Base-by-base conservation (phyloP, 2,329 filamentous ascomycete species). In the Penicillium sp. region DNA sequence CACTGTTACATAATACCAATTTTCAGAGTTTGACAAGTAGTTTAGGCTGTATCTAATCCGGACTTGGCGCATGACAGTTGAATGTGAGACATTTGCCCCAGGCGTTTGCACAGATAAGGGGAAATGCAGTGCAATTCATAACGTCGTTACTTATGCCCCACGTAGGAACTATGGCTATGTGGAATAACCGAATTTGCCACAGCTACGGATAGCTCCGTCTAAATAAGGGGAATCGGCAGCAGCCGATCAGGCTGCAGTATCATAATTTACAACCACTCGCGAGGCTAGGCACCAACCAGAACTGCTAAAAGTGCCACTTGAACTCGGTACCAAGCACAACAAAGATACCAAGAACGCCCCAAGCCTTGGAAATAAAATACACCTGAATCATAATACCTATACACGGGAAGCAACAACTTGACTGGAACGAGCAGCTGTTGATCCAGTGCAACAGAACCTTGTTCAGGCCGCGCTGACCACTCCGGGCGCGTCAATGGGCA, bases 1-100 rank as follows among this genome's bases (percentile, higher is more conserved):
- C 32, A 35, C 15, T 3, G n/a, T 35, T 8, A 18, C 8, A 3
- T 6, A 10, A 18, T 2, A 6, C 6, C 8, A 7, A 33, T 3
- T 35, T 8, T 15, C 32, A 35, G 15, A 13, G 37, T 39, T 25
- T n/a, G 23, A 3, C n/a, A 12, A n/a, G 37, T 6, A 2, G 10
- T 25, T 15, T 27, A 27, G 8, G 20, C 10, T 9, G 3, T 20
- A 20, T 35, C 32, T 35, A 35, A 8, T 35, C 15, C 15, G 32
- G 20, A 20, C 37, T 13, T 39, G 24, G 18, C 5, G 33, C 18
- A 38, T 3, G 12, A 9, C 24, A 39, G 37, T 39, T 25, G 37
- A 23, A 1, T 25, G 37, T 47, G 47, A 53, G 50, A 53, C 50
- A 53, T 49, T 44, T 40, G 44, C 50, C 50, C 50, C 50, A 53